Evolutionary conservation across 116 monocot genomes (phyloP).

Genomic region (Zostera marina): DNA sequence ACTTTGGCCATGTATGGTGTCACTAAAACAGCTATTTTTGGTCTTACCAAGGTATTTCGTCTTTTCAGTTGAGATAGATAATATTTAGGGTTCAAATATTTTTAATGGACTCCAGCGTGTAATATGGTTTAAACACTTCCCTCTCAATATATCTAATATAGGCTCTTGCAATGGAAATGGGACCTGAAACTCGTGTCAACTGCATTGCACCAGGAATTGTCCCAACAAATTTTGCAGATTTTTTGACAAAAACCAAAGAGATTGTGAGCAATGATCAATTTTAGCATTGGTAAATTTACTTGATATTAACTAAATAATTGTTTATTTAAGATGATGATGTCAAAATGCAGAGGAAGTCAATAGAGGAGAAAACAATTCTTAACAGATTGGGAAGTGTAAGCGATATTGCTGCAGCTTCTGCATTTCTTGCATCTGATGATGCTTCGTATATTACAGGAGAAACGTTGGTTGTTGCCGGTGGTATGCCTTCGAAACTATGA

Average conservation of each 20-base stretch:
- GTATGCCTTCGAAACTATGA: constrained; percentile 61
- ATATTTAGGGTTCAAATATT: neutral
- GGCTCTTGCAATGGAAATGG: constrained; percentile 81
- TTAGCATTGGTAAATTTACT: neutral
- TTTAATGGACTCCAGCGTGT: neutral
- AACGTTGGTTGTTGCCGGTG: constrained; percentile 84
- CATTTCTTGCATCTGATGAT: constrained; percentile 85
- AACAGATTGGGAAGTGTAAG: constrained; percentile 53
- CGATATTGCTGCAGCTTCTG: constrained; percentile 74
- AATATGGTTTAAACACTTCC: neutral
- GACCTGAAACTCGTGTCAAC: constrained; percentile 77
- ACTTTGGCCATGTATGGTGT: constrained; percentile 84
- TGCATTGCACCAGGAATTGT: constrained; percentile 96
- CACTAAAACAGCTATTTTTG: constrained; percentile 85
- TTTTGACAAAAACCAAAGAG: constrained; percentile 36
- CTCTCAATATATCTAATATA: constrained; percentile 9
- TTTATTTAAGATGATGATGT: neutral
- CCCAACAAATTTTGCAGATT: constrained; percentile 72
- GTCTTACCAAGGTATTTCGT: constrained; percentile 63
- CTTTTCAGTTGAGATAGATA: neutral
- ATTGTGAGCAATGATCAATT: constrained; percentile 25
- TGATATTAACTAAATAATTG: neutral
- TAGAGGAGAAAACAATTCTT: constrained; percentile 43
- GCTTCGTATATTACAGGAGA: constrained; percentile 80
- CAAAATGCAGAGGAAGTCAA: constrained; percentile 31